Evolutionary conservation across 2,329 filamentous ascomycete genomes (phyloP).

Genomic region (Penicillium hesseltinei): DNA sequence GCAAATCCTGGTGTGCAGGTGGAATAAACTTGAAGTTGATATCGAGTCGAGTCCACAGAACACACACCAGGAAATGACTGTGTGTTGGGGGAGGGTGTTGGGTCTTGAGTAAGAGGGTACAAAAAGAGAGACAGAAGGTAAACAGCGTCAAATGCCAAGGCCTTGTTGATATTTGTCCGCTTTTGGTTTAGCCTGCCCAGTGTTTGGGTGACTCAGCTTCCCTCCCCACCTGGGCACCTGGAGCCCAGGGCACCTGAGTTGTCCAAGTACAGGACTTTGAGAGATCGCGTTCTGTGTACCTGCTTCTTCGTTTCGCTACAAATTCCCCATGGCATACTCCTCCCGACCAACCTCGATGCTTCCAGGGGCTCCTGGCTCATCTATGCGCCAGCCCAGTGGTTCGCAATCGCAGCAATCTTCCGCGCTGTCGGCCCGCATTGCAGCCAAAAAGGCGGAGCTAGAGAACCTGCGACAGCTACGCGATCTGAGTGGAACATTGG

Average conservation of each 20-base stretch:
- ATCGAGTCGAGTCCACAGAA: background rate
- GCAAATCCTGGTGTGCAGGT: background rate
- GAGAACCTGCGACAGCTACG: conserved; percentile 62
- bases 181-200: conserved; percentile 29
- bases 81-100: no score
- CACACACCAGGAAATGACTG: background rate
- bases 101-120: background rate
- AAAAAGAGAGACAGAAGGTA: conserved; percentile 2
- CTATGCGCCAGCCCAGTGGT: conserved; percentile 32
- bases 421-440: conserved; percentile 59
- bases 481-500: conserved; percentile 60
- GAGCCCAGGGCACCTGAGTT: background rate
- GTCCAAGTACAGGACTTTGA: background rate
- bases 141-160: conserved; percentile 11
- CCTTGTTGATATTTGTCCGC: conserved; percentile 42
- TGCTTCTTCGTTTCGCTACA: background rate
- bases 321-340: conserved; percentile 33
- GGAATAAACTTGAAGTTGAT: background rate
- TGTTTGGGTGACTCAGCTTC: background rate
- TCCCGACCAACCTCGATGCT: conserved; percentile 37
- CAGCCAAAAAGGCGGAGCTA: conserved; percentile 62
- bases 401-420: conserved; percentile 52
- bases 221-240: background rate
- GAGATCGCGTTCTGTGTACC: background rate
- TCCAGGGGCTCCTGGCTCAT: conserved; percentile 26